Evolutionary conservation across 2,329 filamentous ascomycete species (phyloP).

Genomic region (Periglandula ipomoeae): DNA sequence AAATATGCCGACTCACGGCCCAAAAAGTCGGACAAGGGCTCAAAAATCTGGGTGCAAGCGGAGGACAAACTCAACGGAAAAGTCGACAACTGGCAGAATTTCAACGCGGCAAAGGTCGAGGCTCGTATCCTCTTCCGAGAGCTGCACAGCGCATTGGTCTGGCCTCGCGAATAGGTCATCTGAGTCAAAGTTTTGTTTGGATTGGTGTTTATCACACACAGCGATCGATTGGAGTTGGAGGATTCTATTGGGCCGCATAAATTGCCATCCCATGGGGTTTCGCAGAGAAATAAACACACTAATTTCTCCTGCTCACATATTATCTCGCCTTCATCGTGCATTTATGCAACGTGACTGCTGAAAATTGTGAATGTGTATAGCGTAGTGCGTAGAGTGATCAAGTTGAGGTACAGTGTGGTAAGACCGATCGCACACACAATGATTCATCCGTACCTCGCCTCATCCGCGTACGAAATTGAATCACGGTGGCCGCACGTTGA

Average conservation of each 20-base stretch:
- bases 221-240: neutral
- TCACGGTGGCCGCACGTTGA: too few species aligned
- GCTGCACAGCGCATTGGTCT: neutral
- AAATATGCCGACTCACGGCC: neutral
- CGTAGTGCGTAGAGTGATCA: too few species aligned
- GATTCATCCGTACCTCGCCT: too few species aligned
- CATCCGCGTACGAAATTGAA: too few species aligned
- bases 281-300: neutral
- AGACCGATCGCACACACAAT: too few species aligned
- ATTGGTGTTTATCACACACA: neutral
- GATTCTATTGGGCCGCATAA: neutral
- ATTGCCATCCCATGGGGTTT: neutral
- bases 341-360: too few species aligned
- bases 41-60: neutral
- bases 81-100: neutral
- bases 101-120: neutral
- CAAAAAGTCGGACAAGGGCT: neutral
- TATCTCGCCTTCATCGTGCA: neutral
- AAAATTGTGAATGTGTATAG: too few species aligned
- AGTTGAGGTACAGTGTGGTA: too few species aligned
- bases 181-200: neutral
- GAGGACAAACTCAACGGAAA: constrained; percentile 10
- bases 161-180: neutral
- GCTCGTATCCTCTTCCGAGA: neutral
- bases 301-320: neutral